Conservation (phyloP, 331 rosid genomes). For the Ulmus americana region DNA sequence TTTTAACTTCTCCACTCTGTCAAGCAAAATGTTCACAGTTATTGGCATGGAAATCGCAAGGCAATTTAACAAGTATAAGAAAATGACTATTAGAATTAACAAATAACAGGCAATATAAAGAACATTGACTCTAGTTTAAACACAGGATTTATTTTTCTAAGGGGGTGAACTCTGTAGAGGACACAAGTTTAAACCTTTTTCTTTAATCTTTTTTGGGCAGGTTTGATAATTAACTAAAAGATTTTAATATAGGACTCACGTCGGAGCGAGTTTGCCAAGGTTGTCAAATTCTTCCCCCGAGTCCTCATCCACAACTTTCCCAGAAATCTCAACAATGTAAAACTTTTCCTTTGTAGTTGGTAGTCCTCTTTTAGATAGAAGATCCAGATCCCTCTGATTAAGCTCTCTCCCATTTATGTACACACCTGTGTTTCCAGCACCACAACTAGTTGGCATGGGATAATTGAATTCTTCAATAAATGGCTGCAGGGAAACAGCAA, state of each 20-base stretch:
- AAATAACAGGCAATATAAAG: background rate
- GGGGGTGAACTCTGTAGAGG: too few relatives aligned
- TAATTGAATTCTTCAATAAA: conserved; percentile 42
- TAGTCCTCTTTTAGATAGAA: conserved; percentile 41
- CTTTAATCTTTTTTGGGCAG: background rate
- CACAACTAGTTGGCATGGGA: conserved; percentile 41
- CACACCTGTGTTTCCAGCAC: conserved; percentile 43
- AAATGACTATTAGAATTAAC: background rate
- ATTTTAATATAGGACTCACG: conserved; percentile 28
- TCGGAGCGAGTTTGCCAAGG: conserved; percentile 50
- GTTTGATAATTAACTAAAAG: background rate
- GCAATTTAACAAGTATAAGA: background rate
- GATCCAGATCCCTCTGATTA: conserved; percentile 41
- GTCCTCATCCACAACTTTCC: conserved; percentile 40
- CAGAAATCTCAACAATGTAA: conserved; percentile 36
- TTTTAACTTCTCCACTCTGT: conserved; percentile 38
- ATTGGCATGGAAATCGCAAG: background rate
- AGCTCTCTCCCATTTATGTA: conserved; percentile 46
- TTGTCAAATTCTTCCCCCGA: conserved; percentile 29
- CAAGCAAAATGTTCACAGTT: conserved; percentile 8
- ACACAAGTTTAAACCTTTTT: background rate
- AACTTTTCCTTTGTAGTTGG: conserved; percentile 32
- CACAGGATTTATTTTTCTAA: too few relatives aligned
- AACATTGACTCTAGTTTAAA: background rate
- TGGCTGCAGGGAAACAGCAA: conserved; percentile 30